Percentiles rank a stretch among this genome's conserved stretches.
Conservation (phyloP, 768 basidiomycete genomes). For the Suillus hirtellus region DNA sequence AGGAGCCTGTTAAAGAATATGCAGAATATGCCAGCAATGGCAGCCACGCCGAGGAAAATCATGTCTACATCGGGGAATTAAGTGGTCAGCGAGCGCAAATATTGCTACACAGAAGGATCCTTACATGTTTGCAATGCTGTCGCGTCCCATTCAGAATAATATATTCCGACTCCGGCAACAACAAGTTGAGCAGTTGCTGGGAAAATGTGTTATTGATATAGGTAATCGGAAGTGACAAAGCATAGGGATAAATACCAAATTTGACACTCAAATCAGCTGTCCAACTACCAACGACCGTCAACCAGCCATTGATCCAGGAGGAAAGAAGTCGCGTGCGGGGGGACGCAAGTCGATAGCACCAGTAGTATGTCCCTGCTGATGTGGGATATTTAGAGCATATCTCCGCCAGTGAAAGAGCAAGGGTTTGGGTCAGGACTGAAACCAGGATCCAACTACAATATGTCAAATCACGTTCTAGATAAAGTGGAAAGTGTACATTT, state of each 20-base stretch:
- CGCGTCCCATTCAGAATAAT: constrained; percentile 56
- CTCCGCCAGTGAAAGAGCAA: constrained; percentile 58
- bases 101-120: constrained; percentile 13
- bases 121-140: constrained; percentile 62
- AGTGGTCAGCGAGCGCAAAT: constrained; percentile 6
- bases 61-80: constrained; percentile 37
- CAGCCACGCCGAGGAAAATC: constrained; percentile 55
- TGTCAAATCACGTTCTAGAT: neutral
- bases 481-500: constrained; percentile 9
- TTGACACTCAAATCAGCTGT: constrained; percentile 65
- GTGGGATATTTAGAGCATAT: constrained; percentile 63
- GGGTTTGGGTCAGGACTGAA: constrained; percentile 45
- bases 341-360: constrained; percentile 62
- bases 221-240: no score
- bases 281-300: constrained; percentile 70
- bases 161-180: constrained; percentile 59
- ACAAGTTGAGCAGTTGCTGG: constrained; percentile 60
- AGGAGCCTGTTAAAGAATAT: constrained; percentile 56
- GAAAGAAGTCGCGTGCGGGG: constrained; percentile 50
- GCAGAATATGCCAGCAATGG: constrained; percentile 49
- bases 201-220: neutral
- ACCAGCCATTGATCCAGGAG: constrained; percentile 71
- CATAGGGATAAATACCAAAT: constrained; percentile 41
- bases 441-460: constrained; percentile 51
- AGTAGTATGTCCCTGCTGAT: constrained; percentile 64